Base-by-base conservation (phyloP, 2,329 filamentous ascomycete genomes). In the Neoscytalidium dimidiatum region DNA sequence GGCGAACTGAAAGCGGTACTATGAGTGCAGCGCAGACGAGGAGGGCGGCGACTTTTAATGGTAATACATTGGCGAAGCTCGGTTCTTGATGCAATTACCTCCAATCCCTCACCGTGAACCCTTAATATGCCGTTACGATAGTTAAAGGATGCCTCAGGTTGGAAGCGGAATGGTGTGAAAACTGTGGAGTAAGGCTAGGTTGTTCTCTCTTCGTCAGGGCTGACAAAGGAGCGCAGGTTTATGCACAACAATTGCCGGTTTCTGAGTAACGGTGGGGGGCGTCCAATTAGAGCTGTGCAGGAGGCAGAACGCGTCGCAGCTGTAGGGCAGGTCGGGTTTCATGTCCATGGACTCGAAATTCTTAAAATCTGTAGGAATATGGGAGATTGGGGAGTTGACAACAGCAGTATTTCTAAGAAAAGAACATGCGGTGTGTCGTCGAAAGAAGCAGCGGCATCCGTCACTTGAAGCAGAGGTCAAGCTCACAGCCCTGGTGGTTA, bases 1-100 rank as follows among this genome's bases (percentile, higher is more conserved):
- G 53, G 38, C 53, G 7, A 28, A 31, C 56, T 46, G 28, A 60
- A 60, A 60, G 28, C 56, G 58, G 57, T 21, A 19, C n/a, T n/a
- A 11, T 4, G 43, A 19, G 35, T 17, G 33, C 33, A 14, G 58
- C 58, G 43, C 33, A 6, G 43, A 17, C 28, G 13, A 35, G n/a
- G 17, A 23, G 23, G 17, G n/a, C 26, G 9, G 26, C 57, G 9
- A 17, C 28, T 26, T 19, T 31, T 7, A 31, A 26, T 28, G n/a
- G 29, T 17, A 21, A 19, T 31, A 11, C 17, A 8, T 9, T 29
- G n/a, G 29, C 21, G 23, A 48, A 11, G 31, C 29, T 29, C 49
- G 29, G 14, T 19, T 35, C 29, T 31, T 23, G 28, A 33, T 14
- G 43, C 31, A 35, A n/a, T n/a, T 51, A 44, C 57, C 28, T 21